Base-by-base conservation (phyloP, 768 basidiomycete genomes). In the Collybiopsis confluens region DNA sequence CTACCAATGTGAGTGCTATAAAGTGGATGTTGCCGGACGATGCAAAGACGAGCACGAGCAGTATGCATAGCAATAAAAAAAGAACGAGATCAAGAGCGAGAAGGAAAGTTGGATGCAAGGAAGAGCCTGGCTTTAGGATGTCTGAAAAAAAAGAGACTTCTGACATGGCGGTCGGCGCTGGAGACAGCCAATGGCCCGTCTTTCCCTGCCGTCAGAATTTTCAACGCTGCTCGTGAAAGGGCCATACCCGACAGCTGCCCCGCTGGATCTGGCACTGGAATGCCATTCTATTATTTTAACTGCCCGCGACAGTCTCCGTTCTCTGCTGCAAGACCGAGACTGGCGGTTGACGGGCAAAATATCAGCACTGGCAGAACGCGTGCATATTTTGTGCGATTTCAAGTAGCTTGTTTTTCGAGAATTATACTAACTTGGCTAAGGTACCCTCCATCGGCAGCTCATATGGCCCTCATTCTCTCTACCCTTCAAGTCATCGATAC, bases 121-220 rank as follows among this genome's bases (percentile, higher is more conserved):
- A 86, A 2, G 88, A 90, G 21, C 90, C 89, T 9, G 90, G 88
- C 45, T 72, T 78, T 13, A 93, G 74, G 54, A 93, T 73, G 56
- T 76, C 72, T 18, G 77, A 67, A 56, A 89, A 65, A 61, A 87
- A 78, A 9, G 55, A 62, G 0, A 7, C n/a, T n/a, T n/a, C n/a
- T n/a, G n/a, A n/a, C n/a, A n/a, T n/a, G n/a, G n/a, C n/a, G n/a
- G n/a, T n/a, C n/a, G n/a, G n/a, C n/a, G 44, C 44, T n/a, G 9
- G 7, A 45, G 18, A 11, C n/a, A n/a, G 30, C 15, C 10, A 8
- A 48, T 48, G 47, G 20, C 47, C 9, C 37, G 33, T 48, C 47
- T 48, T 37, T 48, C 37, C 47, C 10, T 38, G 7, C n/a, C 37
- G 11, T 35, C 47, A 15, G 21, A 37, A n/a, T 48, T 48, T 36